These are phyloP conservation scores for Zygoascus sp. DNA, from an alignment of 1,139 yeast genomes.

Conservation along the genomic window DNA sequence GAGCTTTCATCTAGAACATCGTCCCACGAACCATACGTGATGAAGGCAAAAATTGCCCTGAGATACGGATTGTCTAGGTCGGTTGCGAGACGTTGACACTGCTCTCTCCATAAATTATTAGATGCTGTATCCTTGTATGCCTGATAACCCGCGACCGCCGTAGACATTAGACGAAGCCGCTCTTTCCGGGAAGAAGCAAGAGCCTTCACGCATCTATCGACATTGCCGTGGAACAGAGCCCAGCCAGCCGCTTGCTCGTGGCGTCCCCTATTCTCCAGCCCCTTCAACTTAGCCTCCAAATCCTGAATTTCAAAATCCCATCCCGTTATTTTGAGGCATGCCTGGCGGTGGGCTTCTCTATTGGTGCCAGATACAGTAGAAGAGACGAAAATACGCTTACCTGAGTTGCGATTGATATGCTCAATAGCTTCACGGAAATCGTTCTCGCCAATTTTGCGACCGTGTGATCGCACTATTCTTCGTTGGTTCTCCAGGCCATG, in stretches of 20 bases:
- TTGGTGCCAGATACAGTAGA: conserved; percentile 24
- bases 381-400: conserved; percentile 36
- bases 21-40: conserved; percentile 95
- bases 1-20: conserved; percentile 90
- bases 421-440: conserved; percentile 26
- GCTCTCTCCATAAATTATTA: conserved; percentile 92
- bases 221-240: conserved; percentile 94
- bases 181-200: conserved; percentile 56
- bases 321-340: conserved; percentile 83
- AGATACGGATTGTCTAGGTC: conserved; percentile 87
- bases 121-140: conserved; percentile 58
- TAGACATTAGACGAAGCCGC: conserved; percentile 71
- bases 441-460: conserved; percentile 20
- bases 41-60: conserved; percentile 86
- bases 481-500: conserved; percentile 57
- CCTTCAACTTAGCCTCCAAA: conserved; percentile 62
- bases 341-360: conserved; percentile 51
- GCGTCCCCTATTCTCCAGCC: conserved; percentile 54
- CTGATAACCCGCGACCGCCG: conserved; percentile 90
- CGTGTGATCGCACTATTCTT: conserved; percentile 35
- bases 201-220: conserved; percentile 71
- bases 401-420: conserved; percentile 21
- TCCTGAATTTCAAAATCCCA: conserved; percentile 83
- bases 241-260: conserved; percentile 94
- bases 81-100: conserved; percentile 80